Base-by-base conservation (phyloP, 139 green algal genomes). In the Picochlorum sp. region DNA sequence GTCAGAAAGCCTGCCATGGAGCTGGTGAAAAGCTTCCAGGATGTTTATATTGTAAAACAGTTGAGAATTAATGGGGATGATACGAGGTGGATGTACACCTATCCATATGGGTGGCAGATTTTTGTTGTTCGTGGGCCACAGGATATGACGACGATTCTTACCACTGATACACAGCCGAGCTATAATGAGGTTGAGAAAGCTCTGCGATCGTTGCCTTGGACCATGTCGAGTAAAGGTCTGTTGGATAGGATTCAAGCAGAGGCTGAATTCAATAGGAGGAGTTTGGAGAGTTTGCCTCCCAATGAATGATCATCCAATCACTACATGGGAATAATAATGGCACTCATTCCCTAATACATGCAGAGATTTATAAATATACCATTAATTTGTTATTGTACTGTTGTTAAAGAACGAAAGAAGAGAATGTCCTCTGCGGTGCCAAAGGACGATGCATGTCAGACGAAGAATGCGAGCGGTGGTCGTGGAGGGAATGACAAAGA, bases 11-110 rank as follows among this genome's bases (percentile, higher is more conserved):
- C 57, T 57, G 60, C 60, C 0, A 72, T 86, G 60, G 56, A 77
- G 34, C 72, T 90, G 44, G 69, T 87, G n/a, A 62, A 37, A 14
- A 63, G 49, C 52, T 92, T 95, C 58, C 1, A 66, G 34, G 73
- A 82, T 49, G 78, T 78, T 3, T 95, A 90, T 76, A 79, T 60
- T 60, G 73, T 90, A 9, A 78, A 69, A 57, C 77, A 91, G 75
- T 69, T 82, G 26, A 75, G 81, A 47, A 80, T 93, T 26, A 79
- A 75, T 58, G 82, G 82, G 8, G 86, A 92, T 51, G 61, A 82
- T 14, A 61, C 85, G 16, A 64, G 73, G 15, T 60, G 86, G 64
- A 61, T 87, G 23, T 44, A 64, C 2, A 66, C 58, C 6, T 81
- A 85, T 61, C 76, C 81, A 6, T 65, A 58, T 6, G 56, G 65